These are phyloP conservation scores for Talaromyces verruculosus DNA, from an alignment of 2,329 filamentous ascomycete species.

Conservation along the genomic window DNA sequence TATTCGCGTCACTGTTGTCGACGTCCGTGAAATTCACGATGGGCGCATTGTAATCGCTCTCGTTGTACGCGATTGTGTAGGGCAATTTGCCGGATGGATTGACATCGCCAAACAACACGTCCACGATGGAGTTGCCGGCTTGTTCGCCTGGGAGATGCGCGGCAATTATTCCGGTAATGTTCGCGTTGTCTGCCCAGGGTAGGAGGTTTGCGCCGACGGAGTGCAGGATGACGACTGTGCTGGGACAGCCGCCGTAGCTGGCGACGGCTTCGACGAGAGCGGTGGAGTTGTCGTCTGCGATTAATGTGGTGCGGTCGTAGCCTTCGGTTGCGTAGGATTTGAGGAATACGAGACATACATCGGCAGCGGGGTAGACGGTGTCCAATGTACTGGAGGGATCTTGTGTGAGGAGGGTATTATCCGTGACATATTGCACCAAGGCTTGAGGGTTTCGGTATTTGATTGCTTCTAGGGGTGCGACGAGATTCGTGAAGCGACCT, in stretches of 20 bases:
- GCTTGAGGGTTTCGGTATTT: constrained; percentile 19
- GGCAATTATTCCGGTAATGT: constrained; percentile 66
- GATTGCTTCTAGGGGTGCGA: constrained; percentile 30
- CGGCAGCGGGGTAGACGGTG: constrained; percentile 36
- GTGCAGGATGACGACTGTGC: constrained; percentile 68
- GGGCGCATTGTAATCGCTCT: constrained; percentile 46
- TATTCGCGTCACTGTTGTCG: constrained; percentile 47
- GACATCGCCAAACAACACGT: constrained; percentile 63
- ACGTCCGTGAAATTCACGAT: constrained; percentile 33
- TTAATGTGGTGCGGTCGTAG: constrained; percentile 43
- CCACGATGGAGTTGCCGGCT: constrained; percentile 66
- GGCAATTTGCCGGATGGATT: constrained; percentile 70
- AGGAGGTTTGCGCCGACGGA: constrained; percentile 68
- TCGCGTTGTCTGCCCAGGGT: constrained; percentile 62
- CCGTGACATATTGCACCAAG: constrained; percentile 37
- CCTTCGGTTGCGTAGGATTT: constrained; percentile 55
- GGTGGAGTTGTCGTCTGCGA: constrained; percentile 46
- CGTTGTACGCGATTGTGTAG: constrained; percentile 22
- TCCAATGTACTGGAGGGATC: not conserved
- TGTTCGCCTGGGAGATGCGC: constrained; percentile 71
- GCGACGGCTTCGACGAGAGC: constrained; percentile 46
- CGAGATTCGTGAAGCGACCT: constrained; percentile 30
- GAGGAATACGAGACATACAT: constrained; percentile 60
- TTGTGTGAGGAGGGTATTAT: constrained; percentile 40
- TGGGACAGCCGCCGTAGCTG: constrained; percentile 37